Base-by-base conservation (phyloP, 805 yeast species). In the Komagataella ulmi region DNA sequence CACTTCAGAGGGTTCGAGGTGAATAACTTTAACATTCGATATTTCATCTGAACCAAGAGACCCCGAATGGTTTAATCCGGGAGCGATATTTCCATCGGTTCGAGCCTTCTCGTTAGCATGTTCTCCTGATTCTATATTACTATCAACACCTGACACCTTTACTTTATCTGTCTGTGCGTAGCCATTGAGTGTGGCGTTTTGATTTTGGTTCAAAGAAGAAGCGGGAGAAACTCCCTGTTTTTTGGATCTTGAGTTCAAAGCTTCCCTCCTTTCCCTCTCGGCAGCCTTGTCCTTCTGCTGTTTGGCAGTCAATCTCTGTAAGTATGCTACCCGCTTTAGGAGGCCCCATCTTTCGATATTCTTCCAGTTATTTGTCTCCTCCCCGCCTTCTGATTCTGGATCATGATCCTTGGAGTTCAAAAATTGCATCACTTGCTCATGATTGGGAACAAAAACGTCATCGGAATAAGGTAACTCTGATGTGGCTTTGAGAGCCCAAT, bases 261-360 rank as follows among this genome's bases (percentile, higher is more conserved):
- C 61, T 0, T 56, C 57, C 51, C 76, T 60, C 56, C 68, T 70
- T 46, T 61, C 58, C 24, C 65, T 53, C 55, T 75, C 76, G 12
- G 62, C 71, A n/a, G 68, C 71, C 30, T 61, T 62, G 30, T 70
- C 69, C 1, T 59, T 59, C 45, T 68, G 68, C 45, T 72, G 73
- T 54, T 77, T 79, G 18, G 81, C 76, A 10, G 83, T 76, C 19
- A 83, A 72, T 57, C 85, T 75, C 58, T 83, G 89, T 53, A 86
- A 64, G 61, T 86, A 86, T 5, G 84, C 75, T 44, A 86, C 69
- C 60, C 85, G 77, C 60, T 85, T 86, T 59, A 86, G 66, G 71
- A 86, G 75, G 46, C 74, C 70, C 88, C 90, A 83, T 61, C 86
- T 76, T 60, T 81, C 83, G 46, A 64, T 68, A 59, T 79, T 77